These are phyloP conservation scores for Eimeria tenella DNA, from an alignment of 169 alveolate species.

Conservation along the genomic window DNA sequence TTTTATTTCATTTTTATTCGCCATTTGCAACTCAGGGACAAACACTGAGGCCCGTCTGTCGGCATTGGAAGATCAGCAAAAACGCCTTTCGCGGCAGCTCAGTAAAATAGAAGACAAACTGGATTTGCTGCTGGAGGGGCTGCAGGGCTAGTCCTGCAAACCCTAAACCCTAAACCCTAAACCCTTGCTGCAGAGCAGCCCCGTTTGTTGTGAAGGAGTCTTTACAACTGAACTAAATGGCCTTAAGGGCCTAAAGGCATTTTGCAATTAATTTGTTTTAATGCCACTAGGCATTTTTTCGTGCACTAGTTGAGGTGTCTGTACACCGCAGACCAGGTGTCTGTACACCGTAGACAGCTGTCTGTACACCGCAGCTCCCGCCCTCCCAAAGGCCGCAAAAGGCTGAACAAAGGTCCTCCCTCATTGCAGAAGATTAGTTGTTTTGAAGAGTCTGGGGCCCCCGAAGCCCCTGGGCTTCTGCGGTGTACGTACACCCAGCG, in stretches of 20 bases:
- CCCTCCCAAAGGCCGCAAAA: too few species aligned
- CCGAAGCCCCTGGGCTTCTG: too few species aligned
- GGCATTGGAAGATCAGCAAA: slow-evolving; percentile 25
- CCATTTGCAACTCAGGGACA: background rate
- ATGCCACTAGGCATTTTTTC: background rate
- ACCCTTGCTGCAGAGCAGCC: background rate
- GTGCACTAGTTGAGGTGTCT: too few species aligned
- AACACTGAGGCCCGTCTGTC: slow-evolving; percentile 28
- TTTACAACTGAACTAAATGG: background rate
- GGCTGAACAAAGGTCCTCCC: background rate
- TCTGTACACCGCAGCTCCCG: too few species aligned
- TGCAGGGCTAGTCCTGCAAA: background rate
- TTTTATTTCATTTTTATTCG: too few species aligned
- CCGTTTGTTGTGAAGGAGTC: background rate
- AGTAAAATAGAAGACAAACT: slow-evolving; percentile 5
- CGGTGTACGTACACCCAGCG: background rate
- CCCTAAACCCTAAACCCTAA: background rate
- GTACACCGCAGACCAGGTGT: too few species aligned
- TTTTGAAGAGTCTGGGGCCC: too few species aligned
- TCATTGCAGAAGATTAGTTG: background rate
- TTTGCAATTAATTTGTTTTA: background rate
- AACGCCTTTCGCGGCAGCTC: slow-evolving; percentile 28
- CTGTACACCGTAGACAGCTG: too few species aligned
- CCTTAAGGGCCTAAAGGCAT: background rate
- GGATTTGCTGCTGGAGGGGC: slow-evolving; percentile 48